Conservation (phyloP, 192 early-diverging fungal genomes). For the Phycomyces blakesleeanus region DNA sequence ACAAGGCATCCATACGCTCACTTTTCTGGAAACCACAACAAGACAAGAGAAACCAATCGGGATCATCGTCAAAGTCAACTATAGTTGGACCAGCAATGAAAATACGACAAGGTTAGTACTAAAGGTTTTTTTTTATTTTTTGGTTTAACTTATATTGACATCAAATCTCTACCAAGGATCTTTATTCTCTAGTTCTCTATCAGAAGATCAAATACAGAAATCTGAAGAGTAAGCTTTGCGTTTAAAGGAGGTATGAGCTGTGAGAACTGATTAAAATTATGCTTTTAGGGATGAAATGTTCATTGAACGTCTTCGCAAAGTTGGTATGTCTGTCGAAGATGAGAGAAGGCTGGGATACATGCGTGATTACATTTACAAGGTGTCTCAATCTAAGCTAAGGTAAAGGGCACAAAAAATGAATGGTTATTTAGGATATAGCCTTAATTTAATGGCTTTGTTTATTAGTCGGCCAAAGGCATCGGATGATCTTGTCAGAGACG, state of each 20-base stretch:
- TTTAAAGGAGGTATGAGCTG: not conserved
- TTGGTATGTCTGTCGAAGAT: slow-evolving; percentile 75
- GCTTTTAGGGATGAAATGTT: slow-evolving; percentile 44
- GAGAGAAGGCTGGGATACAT: slow-evolving; percentile 68
- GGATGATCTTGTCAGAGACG: slow-evolving; percentile 25
- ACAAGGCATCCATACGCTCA: slow-evolving; percentile 38
- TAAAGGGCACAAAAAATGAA: not conserved
- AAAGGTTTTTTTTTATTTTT: not conserved
- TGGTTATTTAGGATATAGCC: not conserved
- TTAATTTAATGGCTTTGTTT: not conserved
- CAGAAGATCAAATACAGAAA: slow-evolving; percentile 28
- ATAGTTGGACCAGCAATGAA: slow-evolving; percentile 2
- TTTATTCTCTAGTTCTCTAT: slow-evolving; percentile 25
- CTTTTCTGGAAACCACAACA: slow-evolving; percentile 51
- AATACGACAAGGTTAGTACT: slow-evolving; percentile 11
- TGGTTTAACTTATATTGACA: not conserved
- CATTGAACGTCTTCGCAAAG: slow-evolving; percentile 50
- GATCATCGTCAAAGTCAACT: slow-evolving; percentile 9
- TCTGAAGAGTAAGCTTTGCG: slow-evolving; percentile 45
- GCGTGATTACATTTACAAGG: slow-evolving; percentile 76
- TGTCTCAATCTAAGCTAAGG: slow-evolving; percentile 51
- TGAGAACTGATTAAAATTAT: not conserved
- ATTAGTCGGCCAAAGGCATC: slow-evolving; percentile 24
- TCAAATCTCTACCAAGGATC: too few relatives aligned
- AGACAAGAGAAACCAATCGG: slow-evolving; percentile 26